Evolutionary conservation across 345 rosid species (phyloP).

Genomic region (Ceriops decandra): DNA sequence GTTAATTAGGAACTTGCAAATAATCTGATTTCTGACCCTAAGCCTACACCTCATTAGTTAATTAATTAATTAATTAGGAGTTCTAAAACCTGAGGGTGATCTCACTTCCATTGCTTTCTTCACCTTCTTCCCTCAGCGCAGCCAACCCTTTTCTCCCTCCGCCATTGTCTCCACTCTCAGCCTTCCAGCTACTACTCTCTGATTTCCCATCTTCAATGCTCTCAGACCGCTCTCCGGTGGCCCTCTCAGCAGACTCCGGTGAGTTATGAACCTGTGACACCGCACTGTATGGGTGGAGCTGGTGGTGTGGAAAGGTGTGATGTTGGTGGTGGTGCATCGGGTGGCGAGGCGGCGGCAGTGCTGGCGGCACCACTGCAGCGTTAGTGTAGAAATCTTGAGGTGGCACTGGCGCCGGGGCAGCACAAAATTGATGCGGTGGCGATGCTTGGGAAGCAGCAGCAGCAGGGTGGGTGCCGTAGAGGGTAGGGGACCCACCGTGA

Average conservation of each 20-base stretch:
- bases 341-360: conserved; percentile 32
- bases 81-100: conserved; percentile 74
- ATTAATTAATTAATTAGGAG: not conserved
- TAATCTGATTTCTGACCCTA: conserved; percentile 30
- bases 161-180: conserved; percentile 50
- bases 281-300: conserved; percentile 52
- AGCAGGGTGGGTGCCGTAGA: conserved; percentile 49
- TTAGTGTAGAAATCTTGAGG: conserved; percentile 63
- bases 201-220: conserved; percentile 89
- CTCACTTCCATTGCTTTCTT: conserved; percentile 81
- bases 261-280: conserved; percentile 45
- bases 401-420: conserved; percentile 38
- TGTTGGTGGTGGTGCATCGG: conserved; percentile 52
- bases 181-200: conserved; percentile 74
- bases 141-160: conserved; percentile 64
- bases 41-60: not conserved
- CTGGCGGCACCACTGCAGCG: conserved; percentile 16
- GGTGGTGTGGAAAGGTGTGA: conserved; percentile 55
- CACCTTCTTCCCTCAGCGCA: conserved; percentile 67
- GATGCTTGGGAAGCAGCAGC: conserved; percentile 34
- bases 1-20: conserved; percentile 3
- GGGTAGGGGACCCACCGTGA: conserved; percentile 45
- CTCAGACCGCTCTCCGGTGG: conserved; percentile 55
- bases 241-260: conserved; percentile 47
- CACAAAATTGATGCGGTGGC: conserved; percentile 58